A percentile compares a stretch with the other conserved stretches of the same genome.
These are phyloP conservation scores for Starmerella vitae DNA, from an alignment of 805 yeast species.

Conservation along the genomic window DNA sequence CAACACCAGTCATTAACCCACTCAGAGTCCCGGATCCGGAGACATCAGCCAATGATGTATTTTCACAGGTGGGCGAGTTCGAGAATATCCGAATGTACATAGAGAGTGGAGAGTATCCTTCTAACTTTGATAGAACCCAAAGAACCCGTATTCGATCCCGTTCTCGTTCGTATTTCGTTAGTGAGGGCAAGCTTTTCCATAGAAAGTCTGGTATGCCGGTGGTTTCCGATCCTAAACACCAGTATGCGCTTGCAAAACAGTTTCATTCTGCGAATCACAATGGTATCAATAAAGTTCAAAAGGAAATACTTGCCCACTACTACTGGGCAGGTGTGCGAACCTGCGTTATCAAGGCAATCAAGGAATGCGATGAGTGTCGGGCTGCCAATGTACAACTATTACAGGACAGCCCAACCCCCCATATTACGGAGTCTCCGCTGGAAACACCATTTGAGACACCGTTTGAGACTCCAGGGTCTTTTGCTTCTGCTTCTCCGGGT, in stretches of 20 bases:
- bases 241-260: slow-evolving; percentile 57
- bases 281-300: slow-evolving; percentile 80
- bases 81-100: slow-evolving; percentile 67
- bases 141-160: slow-evolving; percentile 71
- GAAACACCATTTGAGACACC: too few species aligned
- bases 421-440: too few species aligned
- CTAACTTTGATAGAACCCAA: slow-evolving; percentile 65
- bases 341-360: slow-evolving; percentile 67
- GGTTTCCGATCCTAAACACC: slow-evolving; percentile 61
- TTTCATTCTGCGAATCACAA: slow-evolving; percentile 55
- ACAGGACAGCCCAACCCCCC: too few species aligned
- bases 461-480: too few species aligned
- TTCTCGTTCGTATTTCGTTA: slow-evolving; percentile 61
- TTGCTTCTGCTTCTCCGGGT: too few species aligned
- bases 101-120: slow-evolving; percentile 77
- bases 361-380: slow-evolving; percentile 57
- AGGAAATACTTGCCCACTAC: slow-evolving; percentile 60
- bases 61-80: slow-evolving; percentile 32
- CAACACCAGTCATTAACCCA: not conserved
- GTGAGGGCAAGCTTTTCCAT: slow-evolving; percentile 58
- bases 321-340: slow-evolving; percentile 89
- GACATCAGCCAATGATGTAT: not conserved
- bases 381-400: too few species aligned
- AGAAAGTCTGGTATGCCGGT: slow-evolving; percentile 58
- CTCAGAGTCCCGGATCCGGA: not conserved